A percentile compares a stretch with the other conserved stretches of the same genome.
phyloP scores from a whole-genome alignment of 495 filamentous ascomycete genomes.

The Pyrenopolyporus hunteri region DNA sequence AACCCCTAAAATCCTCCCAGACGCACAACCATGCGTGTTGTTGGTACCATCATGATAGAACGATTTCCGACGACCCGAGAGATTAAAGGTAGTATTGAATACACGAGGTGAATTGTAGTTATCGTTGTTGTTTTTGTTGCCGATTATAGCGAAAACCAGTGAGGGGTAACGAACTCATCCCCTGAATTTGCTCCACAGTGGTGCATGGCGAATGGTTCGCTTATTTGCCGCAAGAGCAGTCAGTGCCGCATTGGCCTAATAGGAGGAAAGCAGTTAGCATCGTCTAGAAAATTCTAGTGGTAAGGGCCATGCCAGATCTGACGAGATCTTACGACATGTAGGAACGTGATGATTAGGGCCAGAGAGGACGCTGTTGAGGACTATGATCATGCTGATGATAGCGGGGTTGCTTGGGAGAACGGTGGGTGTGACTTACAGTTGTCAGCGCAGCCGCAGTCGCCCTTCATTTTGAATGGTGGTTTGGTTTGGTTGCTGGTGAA shows the following conservation, averaged over 20 bases:
- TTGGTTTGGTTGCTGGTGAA: constrained; percentile 14
- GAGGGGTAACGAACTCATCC: constrained; percentile 20
- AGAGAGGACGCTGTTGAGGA: no score
- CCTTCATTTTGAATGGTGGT: constrained; percentile 51
- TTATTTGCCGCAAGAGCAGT: constrained; percentile 51
- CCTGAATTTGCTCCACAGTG: constrained; percentile 6
- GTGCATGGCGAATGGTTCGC: constrained; percentile 5
- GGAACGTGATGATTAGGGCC: no score
- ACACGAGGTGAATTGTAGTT: not conserved
- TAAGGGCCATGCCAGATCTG: not conserved
- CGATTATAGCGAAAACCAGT: constrained; percentile 14
- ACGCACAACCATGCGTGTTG: no score
- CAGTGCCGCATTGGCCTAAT: constrained; percentile 47
- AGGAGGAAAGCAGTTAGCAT: not conserved
- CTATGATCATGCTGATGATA: no score
- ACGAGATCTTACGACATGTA: not conserved
- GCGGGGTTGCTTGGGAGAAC: not conserved
- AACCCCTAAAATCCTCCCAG: constrained; percentile 11
- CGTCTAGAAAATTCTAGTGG: not conserved
- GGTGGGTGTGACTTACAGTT: constrained; percentile 48
- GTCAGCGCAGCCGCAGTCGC: constrained; percentile 55
- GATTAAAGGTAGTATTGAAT: constrained; percentile 11
- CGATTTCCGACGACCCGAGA: constrained; percentile 1
- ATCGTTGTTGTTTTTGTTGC: no score
- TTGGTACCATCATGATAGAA: constrained; percentile 2